A percentile compares a stretch with the other conserved stretches of the same genome.
Evolutionary conservation across 768 basidiomycete species (phyloP).

Genomic region (Trametes cinnabarina): DNA sequence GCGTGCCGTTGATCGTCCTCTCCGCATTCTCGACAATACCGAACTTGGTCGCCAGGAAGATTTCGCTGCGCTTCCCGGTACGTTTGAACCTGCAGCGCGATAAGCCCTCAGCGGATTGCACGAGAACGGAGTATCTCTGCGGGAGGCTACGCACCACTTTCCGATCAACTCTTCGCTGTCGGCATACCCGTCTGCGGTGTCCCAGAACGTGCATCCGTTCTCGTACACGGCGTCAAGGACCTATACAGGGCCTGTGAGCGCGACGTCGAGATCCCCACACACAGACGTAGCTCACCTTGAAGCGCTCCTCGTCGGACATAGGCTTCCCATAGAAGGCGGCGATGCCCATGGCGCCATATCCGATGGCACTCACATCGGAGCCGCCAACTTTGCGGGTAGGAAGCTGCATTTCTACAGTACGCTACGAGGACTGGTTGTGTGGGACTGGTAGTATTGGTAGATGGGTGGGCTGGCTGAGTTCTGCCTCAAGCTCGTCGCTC

Average conservation of each 20-base stretch:
- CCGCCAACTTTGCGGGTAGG: constrained; percentile 47
- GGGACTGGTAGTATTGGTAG: too few species aligned
- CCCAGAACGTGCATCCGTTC: constrained; percentile 46
- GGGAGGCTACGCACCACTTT: constrained; percentile 33
- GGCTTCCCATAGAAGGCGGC: constrained; percentile 46
- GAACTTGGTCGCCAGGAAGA: constrained; percentile 45
- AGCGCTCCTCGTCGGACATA: constrained; percentile 53
- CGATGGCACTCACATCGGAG: constrained; percentile 48
- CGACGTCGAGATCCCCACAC: background rate
- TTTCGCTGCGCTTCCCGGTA: constrained; percentile 51
- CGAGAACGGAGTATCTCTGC: too few species aligned
- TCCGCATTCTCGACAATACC: constrained; percentile 20
- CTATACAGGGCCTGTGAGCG: constrained; percentile 17
- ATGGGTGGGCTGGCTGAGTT: too few species aligned
- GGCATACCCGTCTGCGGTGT: constrained; percentile 43
- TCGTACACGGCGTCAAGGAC: constrained; percentile 43
- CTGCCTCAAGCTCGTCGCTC: too few species aligned
- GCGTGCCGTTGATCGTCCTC: constrained; percentile 24
- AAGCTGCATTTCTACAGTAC: background rate
- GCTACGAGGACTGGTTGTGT: too few species aligned
- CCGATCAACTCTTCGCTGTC: constrained; percentile 47
- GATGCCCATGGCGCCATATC: constrained; percentile 62
- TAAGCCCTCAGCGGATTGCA: background rate
- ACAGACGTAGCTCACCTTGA: constrained; percentile 41
- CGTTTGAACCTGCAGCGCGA: constrained; percentile 44